phyloP scores from a whole-genome alignment of 805 yeast genomes.

The Debaryomyces hansenii region DNA sequence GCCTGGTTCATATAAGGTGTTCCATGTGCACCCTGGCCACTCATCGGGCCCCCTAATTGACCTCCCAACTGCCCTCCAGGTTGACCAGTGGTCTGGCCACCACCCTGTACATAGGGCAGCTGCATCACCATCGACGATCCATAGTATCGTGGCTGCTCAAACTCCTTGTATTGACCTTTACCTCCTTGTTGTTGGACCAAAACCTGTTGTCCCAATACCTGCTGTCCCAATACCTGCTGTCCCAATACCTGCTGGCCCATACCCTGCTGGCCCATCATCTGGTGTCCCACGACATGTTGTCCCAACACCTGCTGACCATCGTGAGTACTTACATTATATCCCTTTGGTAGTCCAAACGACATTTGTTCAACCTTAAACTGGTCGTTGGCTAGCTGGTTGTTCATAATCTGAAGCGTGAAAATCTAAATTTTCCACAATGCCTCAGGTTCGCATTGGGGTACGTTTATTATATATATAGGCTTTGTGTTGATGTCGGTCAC shows the following conservation, averaged over 20 bases:
- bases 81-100: conserved; percentile 1
- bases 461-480: background rate
- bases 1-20: conserved; percentile 2
- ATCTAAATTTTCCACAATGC: too few species aligned
- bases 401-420: background rate
- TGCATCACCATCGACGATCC: conserved; percentile 23
- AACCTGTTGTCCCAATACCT: too few species aligned
- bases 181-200: background rate
- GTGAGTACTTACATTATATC: background rate
- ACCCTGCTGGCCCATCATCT: too few species aligned
- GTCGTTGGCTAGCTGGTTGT: background rate
- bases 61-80: too few species aligned
- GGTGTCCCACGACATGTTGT: too few species aligned
- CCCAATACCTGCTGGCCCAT: too few species aligned
- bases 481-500: background rate
- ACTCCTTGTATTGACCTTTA: conserved; percentile 1
- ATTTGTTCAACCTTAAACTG: background rate
- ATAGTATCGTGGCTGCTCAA: conserved; percentile 21
- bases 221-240: too few species aligned
- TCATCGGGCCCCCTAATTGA: too few species aligned
- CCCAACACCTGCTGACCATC: background rate
- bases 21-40: too few species aligned
- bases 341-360: background rate
- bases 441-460: background rate
- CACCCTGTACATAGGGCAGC: conserved; percentile 18